Evolutionary conservation across 2,329 filamentous ascomycete species (phyloP), one percentile per base, ranked within the genome.

Genomic region (Cladosporium halotolerans): DNA sequence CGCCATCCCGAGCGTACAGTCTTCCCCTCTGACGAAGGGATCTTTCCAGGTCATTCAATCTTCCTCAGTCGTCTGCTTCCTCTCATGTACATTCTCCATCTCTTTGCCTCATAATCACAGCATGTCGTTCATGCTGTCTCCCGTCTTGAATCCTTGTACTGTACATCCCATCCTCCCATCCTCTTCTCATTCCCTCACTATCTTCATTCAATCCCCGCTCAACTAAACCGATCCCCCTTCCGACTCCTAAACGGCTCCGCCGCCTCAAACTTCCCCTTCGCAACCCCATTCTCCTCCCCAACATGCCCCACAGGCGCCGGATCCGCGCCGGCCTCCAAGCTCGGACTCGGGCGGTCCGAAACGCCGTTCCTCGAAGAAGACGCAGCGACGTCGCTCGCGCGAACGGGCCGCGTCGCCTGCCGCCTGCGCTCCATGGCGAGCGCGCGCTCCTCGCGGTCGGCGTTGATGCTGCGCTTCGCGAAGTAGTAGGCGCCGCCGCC

Each of bases 401-500:
- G 48, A 3, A 31, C 28, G n/a, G 48, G 48, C 8, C 45, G 52
- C 32, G 31, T 44, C 13, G 45, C 45, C 23, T 49, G 45, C 53
- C 65, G 62, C 63, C 79, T 79, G 73, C 79, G 85, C 73, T 86
- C 84, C 62, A 82, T 79, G 57, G 86, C 83, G 63, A 86, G 80
- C 60, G 86, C 81, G 64, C 88, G 83, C 56, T 82, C 76, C 57
- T 81, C 79, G 59, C 92, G 88, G 72, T 96, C 90, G 62, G 88
- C 88, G 69, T 96, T 96, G 79, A 99, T 95, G 70, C 85, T 85
- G 67, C 83, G 81, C 79, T 99, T 99, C 59, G 93, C 93, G 70
- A 96, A 96, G 76, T 88, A 90, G 78, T 97, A 99, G 65, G 92
- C 90, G 58, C 86, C 88, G 60, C 83, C 93, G 67, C 92, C 93